A percentile compares a stretch with the other conserved stretches of the same genome.
Evolutionary conservation across 768 basidiomycete genomes (phyloP).

Genomic region (Tylopilus felleus): DNA sequence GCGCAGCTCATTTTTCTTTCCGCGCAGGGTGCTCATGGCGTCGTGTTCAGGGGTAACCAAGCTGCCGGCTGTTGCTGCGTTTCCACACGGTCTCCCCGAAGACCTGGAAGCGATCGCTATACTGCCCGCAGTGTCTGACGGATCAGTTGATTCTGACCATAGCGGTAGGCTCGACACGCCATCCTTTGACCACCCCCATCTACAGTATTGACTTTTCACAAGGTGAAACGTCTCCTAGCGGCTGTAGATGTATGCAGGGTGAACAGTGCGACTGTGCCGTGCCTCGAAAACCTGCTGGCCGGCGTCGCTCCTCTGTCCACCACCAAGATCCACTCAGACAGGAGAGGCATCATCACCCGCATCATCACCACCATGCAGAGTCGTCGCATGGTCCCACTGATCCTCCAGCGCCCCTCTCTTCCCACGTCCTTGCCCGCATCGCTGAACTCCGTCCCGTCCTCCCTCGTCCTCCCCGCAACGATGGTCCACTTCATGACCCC

Average conservation of each 20-base stretch:
- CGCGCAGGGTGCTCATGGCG: too few relatives aligned
- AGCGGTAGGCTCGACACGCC: constrained; percentile 58
- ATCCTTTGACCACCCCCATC: constrained; percentile 36
- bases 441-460: constrained; percentile 68
- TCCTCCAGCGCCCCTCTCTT: constrained; percentile 30
- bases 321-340: constrained; percentile 29
- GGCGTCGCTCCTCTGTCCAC: constrained; percentile 31
- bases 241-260: constrained; percentile 45
- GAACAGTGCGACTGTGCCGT: constrained; percentile 57
- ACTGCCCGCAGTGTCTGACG: constrained; percentile 41
- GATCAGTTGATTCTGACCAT: constrained; percentile 59
- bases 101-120: constrained; percentile 54
- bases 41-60: constrained; percentile 56
- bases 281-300: constrained; percentile 43
- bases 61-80: constrained; percentile 69
- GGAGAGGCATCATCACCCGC: constrained; percentile 23
- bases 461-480: constrained; percentile 49
- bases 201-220: constrained; percentile 44
- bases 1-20: constrained; percentile 40
- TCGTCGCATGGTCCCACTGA: constrained; percentile 8
- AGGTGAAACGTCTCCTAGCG: constrained; percentile 45
- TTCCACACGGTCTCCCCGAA: constrained; percentile 73
- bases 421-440: constrained; percentile 57
- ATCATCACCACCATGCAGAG: constrained; percentile 18
- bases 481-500: constrained; percentile 46